Conservation (phyloP, 2,329 filamentous ascomycete species). For the Sclerotinia nivalis region DNA sequence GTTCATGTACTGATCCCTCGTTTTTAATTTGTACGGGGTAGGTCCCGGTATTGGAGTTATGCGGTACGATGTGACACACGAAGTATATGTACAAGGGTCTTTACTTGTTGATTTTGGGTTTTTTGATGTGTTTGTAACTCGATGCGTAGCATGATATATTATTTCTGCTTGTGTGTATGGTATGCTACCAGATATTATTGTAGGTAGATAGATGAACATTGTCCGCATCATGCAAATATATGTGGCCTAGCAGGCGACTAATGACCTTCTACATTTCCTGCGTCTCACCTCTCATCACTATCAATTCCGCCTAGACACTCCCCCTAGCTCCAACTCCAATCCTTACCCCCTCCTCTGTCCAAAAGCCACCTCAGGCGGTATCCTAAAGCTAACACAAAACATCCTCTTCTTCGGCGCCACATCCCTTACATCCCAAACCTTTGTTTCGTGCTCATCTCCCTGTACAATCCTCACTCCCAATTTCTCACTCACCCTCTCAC, state of each 20-base stretch:
- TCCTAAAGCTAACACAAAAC: constrained; percentile 91
- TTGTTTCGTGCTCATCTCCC: constrained; percentile 47
- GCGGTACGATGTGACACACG: not conserved
- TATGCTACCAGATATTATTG: too few species aligned
- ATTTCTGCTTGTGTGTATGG: too few species aligned
- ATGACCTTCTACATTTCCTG: not conserved
- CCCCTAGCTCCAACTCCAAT: too few species aligned
- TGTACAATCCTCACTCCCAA: constrained; percentile 47
- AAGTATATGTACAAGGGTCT: not conserved
- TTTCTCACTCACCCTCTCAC: constrained; percentile 59
- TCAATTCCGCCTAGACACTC: not conserved
- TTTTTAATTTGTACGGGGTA: not conserved
- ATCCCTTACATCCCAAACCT: constrained; percentile 72
- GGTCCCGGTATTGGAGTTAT: not conserved
- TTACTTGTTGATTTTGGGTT: not conserved
- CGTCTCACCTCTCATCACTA: not conserved
- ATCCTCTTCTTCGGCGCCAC: constrained; percentile 94
- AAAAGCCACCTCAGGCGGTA: constrained; percentile 84
- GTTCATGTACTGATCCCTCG: not conserved
- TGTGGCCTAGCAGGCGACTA: not conserved
- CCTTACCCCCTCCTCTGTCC: constrained; percentile 26
- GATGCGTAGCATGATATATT: too few species aligned
- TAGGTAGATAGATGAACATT: too few species aligned
- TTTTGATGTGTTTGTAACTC: not conserved
- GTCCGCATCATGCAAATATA: too few species aligned